Percentiles rank a stretch among this genome's conserved stretches.
phyloP scores from a whole-genome alignment of 805 yeast genomes.

The Ascoidea rubescens region DNA sequence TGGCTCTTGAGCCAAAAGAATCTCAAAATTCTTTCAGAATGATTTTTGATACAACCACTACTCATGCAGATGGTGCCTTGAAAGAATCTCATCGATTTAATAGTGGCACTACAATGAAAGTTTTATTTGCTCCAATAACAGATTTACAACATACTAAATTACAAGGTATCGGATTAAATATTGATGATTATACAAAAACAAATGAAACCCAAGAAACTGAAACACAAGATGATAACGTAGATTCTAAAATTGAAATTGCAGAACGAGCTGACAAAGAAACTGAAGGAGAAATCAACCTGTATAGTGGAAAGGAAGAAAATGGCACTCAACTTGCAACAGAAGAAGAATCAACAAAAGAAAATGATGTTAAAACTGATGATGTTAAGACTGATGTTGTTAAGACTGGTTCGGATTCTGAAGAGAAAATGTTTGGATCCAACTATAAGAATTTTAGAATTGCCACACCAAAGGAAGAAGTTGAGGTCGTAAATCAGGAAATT shows the following conservation, averaged over 20 bases:
- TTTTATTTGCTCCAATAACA: slow-evolving; percentile 21
- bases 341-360: too few species aligned
- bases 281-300: neutral
- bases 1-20: slow-evolving; percentile 13
- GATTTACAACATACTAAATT: slow-evolving; percentile 15
- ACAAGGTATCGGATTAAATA: too few species aligned
- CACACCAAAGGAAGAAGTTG: slow-evolving; percentile 11
- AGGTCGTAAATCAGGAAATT: slow-evolving; percentile 11
- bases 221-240: too few species aligned
- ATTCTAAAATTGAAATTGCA: neutral
- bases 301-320: too few species aligned
- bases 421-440: slow-evolving; percentile 6
- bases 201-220: too few species aligned
- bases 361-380: too few species aligned
- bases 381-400: too few species aligned
- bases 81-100: neutral
- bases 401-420: too few species aligned
- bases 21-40: slow-evolving; percentile 22
- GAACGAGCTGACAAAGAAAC: neutral
- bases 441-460: slow-evolving; percentile 11
- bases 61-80: slow-evolving; percentile 6
- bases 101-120: slow-evolving; percentile 16
- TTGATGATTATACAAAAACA: too few species aligned
- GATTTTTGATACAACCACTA: slow-evolving; percentile 13
- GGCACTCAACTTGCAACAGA: too few species aligned